A percentile compares a stretch with the other conserved stretches of the same genome.
These are phyloP conservation scores for Yarrowia sp. DNA, from an alignment of 805 yeast genomes.

Conservation along the genomic window DNA sequence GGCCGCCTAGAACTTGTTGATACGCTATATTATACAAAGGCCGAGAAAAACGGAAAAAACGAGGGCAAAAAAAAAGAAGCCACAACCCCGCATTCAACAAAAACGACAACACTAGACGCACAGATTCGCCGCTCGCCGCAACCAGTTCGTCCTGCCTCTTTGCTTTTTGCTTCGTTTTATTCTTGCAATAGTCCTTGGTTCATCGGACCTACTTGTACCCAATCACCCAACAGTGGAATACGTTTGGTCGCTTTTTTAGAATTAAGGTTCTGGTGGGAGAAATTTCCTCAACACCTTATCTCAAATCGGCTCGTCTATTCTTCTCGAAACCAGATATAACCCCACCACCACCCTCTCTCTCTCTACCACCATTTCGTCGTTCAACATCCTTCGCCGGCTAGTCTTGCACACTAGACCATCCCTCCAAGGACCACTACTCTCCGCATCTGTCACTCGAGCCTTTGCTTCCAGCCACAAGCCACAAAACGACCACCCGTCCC, in stretches of 20 bases:
- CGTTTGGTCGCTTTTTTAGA: not conserved
- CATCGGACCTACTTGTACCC: not conserved
- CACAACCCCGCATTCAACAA: too few species aligned
- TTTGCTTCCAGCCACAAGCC: conserved; percentile 17
- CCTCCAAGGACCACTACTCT: conserved; percentile 10
- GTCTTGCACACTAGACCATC: conserved; percentile 24
- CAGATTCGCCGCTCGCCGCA: too few species aligned
- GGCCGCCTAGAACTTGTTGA: not conserved
- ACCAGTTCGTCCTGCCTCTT: not conserved
- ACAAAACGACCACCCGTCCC: conserved; percentile 1
- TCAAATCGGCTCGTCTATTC: conserved; percentile 23
- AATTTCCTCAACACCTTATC: conserved; percentile 25
- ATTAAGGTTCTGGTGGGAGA: conserved; percentile 26
- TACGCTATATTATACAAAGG: not conserved
- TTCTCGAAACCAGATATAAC: conserved; percentile 12
- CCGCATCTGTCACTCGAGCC: conserved; percentile 10
- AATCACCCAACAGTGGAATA: conserved; percentile 25
- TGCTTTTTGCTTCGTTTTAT: not conserved
- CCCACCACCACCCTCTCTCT: not conserved
- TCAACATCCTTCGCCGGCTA: conserved; percentile 20
- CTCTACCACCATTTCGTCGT: conserved; percentile 21
- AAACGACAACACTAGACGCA: too few species aligned
- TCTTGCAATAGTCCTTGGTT: not conserved
- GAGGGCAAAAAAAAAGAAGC: not conserved
- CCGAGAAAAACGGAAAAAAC: not conserved